phyloP scores from a whole-genome alignment of 2,329 filamentous ascomycete genomes.

The Dothistroma septosporum region DNA sequence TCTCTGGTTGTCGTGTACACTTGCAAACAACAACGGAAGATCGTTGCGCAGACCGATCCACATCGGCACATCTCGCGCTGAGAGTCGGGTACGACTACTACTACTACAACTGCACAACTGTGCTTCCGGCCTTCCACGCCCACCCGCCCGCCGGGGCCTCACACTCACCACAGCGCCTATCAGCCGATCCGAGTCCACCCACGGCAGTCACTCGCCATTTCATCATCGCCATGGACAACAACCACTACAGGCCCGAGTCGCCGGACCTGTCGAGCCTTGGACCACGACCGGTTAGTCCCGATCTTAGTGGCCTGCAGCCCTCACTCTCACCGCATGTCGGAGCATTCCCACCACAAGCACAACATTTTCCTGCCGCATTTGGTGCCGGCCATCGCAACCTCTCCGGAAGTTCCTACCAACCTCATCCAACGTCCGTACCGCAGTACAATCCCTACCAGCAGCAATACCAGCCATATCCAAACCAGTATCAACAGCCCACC shows the following conservation, averaged over 20 bases:
- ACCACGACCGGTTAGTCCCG: constrained; percentile 24
- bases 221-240: constrained; percentile 17
- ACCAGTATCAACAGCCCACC: constrained; percentile 17
- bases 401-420: constrained; percentile 15
- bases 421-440: constrained; percentile 23
- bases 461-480: constrained; percentile 16
- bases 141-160: too few species aligned
- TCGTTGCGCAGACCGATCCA: neutral
- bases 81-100: too few species aligned
- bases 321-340: neutral
- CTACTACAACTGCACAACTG: too few species aligned
- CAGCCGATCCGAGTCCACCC: neutral
- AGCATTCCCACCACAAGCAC: constrained; percentile 17
- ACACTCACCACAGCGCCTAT: neutral
- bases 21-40: neutral
- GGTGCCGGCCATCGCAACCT: constrained; percentile 8
- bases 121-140: too few species aligned
- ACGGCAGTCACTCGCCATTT: neutral
- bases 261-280: constrained; percentile 21
- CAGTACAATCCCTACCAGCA: constrained; percentile 9
- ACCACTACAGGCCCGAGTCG: constrained; percentile 22
- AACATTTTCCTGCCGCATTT: constrained; percentile 12
- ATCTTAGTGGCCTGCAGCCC: constrained; percentile 9
- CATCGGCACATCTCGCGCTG: neutral
- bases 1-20: neutral